Evolutionary conservation across 495 filamentous ascomycete genomes (phyloP), one percentile per base, ranked within the genome.

Genomic region (Aspergillus sparsus): DNA sequence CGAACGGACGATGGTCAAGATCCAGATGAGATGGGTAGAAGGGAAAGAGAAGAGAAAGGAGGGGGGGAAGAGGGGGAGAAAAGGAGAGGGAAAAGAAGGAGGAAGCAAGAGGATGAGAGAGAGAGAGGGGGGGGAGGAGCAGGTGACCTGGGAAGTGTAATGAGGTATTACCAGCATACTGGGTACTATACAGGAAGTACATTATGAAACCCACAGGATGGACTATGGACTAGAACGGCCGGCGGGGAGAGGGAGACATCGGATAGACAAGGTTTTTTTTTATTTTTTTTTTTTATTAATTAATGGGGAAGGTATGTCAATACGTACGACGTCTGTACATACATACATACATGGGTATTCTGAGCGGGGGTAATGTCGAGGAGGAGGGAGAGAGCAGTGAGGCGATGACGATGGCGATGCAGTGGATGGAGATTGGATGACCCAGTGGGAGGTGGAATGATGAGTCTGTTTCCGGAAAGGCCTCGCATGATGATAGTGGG

Each of bases 81-180:
- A 54, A 56, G 45, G 50, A 61, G 52, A 62, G 55, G 57, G 36
- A 46, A 65, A 55, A 45, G 45, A 50, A 37, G 49, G n/a, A 58
- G 58, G 54, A 64, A 61, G 53, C 62, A 52, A 42, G 64, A 63
- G 66, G 58, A 64, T 57, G 63, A 59, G 56, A 64, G 55, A 67
- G 51, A 32, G 42, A 61, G 66, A 68, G 58, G 62, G 56, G 54
- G 60, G 61, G 54, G 60, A 59, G 56, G 62, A 52, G 72, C 69
- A 73, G 69, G 74, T 74, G 76, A 75, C 67, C 64, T 66, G 51
- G 62, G 61, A 27, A 27, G 21, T 27, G 21, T 27, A 27, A 27
- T 27, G 21, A 27, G 21, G 21, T 27, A 27, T 27, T 27, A 52
- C 64, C 66, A 58, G 31, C 27, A 47, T 47, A 47, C 44, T 11